A percentile compares a stretch with the other conserved stretches of the same genome.
Conservation (phyloP, 148 eudicot species). For the Euryodendron excelsum region DNA sequence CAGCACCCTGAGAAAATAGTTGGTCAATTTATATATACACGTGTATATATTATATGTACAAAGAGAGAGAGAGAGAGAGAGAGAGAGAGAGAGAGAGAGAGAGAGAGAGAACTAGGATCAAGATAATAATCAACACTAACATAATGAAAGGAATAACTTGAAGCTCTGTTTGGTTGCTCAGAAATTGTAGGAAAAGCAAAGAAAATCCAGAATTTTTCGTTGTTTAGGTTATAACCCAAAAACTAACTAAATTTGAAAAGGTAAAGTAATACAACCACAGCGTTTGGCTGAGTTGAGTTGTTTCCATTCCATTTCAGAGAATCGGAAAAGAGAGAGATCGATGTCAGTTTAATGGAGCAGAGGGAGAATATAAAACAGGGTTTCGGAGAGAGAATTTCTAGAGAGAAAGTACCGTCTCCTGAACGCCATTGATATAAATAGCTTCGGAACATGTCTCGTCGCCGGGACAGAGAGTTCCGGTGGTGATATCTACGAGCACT, state of each 20-base stretch:
- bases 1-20: background rate
- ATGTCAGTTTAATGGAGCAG: too few species aligned
- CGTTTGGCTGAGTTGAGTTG: background rate
- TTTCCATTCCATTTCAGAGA: background rate
- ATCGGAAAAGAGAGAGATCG: too few species aligned
- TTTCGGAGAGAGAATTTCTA: background rate
- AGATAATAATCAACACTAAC: background rate
- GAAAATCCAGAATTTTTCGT: background rate
- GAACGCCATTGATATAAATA: conserved; percentile 81
- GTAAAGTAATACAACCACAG: too few species aligned
- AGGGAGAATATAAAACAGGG: too few species aligned
- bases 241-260: background rate
- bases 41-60: too few species aligned
- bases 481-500: conserved; percentile 77
- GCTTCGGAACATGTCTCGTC: conserved; percentile 56
- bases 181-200: background rate
- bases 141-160: background rate
- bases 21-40: background rate
- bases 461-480: conserved; percentile 68
- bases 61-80: too few species aligned
- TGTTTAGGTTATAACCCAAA: background rate
- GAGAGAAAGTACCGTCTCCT: conserved; percentile 56
- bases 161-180: background rate
- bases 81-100: too few species aligned
- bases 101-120: background rate